These are phyloP conservation scores for Pezicula neosporulosa DNA, from an alignment of 2,329 filamentous ascomycete species.

Conservation along the genomic window DNA sequence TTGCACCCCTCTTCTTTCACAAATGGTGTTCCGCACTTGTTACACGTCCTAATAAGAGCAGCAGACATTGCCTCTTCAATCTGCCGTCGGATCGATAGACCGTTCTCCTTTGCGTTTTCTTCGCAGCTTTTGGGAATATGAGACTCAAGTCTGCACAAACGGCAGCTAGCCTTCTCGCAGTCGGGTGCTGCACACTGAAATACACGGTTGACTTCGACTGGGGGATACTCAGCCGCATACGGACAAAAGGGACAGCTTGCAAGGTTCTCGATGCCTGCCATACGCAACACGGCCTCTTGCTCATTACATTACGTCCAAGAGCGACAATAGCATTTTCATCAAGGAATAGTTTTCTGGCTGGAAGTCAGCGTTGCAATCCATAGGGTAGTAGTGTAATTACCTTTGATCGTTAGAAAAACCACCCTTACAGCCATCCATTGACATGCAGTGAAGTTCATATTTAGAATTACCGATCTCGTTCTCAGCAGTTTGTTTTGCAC, in stretches of 20 bases:
- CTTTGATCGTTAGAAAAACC: constrained; percentile 56
- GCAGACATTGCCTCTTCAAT: constrained; percentile 84
- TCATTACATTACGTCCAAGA: constrained; percentile 69
- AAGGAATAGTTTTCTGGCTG: constrained; percentile 33
- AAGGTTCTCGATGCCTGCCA: constrained; percentile 68
- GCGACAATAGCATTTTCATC: constrained; percentile 54
- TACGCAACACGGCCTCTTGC: constrained; percentile 64
- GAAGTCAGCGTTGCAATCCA: constrained; percentile 8
- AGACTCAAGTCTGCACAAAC: constrained; percentile 63
- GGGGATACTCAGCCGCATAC: constrained; percentile 70
- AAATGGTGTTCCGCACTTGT: constrained; percentile 60
- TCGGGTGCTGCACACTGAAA: constrained; percentile 67
- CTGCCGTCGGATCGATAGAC: constrained; percentile 56
- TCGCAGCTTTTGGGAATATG: constrained; percentile 73
- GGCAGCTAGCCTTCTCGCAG: constrained; percentile 63
- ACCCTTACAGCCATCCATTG: constrained; percentile 60
- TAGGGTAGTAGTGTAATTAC: constrained; percentile 36
- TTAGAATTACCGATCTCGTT: constrained; percentile 65
- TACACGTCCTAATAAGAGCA: constrained; percentile 75
- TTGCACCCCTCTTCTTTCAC: constrained; percentile 80
- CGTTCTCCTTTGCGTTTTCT: constrained; percentile 58
- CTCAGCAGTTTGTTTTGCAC: constrained; percentile 63
- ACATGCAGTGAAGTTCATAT: constrained; percentile 69
- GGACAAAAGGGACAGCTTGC: constrained; percentile 79
- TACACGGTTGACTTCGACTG: constrained; percentile 64